Evolutionary conservation across 2,329 filamentous ascomycete genomes (phyloP).

Genomic region (Orbilia oligospora): DNA sequence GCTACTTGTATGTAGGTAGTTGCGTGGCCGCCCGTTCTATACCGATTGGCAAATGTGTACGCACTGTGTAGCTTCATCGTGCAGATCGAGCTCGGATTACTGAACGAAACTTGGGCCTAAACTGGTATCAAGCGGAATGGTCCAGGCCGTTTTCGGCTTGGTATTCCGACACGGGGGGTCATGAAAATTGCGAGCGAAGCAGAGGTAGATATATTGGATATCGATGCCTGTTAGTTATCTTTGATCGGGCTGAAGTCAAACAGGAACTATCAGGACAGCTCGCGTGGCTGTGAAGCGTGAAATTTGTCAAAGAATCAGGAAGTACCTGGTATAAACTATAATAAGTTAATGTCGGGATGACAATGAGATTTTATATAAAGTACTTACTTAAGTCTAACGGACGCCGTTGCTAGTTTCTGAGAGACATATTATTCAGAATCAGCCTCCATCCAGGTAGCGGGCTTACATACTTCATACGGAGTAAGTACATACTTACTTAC

Average conservation of each 20-base stretch:
- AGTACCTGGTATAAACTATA: background rate
- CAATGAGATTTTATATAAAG: conserved; percentile 8
- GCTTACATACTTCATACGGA: too few relatives aligned
- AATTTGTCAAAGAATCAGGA: conserved; percentile 30
- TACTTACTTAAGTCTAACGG: background rate
- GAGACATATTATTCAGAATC: background rate
- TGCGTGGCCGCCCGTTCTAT: conserved; percentile 8
- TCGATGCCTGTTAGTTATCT: background rate
- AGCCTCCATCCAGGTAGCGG: background rate
- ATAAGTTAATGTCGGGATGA: conserved; percentile 28
- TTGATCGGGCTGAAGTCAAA: conserved; percentile 38
- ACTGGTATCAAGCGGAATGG: conserved; percentile 25
- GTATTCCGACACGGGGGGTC: conserved; percentile 39
- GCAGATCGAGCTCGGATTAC: conserved; percentile 45
- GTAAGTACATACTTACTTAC: too few relatives aligned
- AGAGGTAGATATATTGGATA: background rate
- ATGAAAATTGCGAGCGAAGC: conserved; percentile 24
- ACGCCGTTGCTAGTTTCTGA: too few relatives aligned
- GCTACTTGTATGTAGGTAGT: background rate
- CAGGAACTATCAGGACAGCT: conserved; percentile 9
- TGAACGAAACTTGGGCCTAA: conserved; percentile 33
- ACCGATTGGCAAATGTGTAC: too few relatives aligned
- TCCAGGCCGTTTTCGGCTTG: conserved; percentile 38
- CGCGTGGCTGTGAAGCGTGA: conserved; percentile 36
- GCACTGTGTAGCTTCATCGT: conserved; percentile 1